Evolutionary conservation across 2,329 filamentous ascomycete genomes (phyloP).

Genomic region (Lizonia empirigonia): DNA sequence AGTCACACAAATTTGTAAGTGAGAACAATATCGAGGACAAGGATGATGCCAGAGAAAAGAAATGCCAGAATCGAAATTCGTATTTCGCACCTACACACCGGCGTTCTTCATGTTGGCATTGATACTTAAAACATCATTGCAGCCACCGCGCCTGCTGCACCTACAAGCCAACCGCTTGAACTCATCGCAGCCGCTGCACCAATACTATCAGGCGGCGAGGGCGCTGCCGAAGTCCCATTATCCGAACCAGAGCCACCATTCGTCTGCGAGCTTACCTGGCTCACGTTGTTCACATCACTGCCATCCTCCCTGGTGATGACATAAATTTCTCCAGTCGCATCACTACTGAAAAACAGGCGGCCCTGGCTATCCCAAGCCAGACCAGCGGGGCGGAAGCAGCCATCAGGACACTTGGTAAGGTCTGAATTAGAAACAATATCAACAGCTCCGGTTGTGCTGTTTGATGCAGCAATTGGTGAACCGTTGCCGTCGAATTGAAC

Average conservation of each 20-base stretch:
- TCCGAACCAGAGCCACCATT: conserved; percentile 17
- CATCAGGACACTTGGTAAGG: conserved; percentile 58
- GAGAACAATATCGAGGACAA: neutral
- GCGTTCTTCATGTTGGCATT: neutral
- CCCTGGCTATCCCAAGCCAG: conserved; percentile 58
- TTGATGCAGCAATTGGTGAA: conserved; percentile 50
- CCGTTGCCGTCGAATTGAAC: conserved; percentile 54
- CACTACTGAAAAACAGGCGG: conserved; percentile 67
- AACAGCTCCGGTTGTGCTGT: conserved; percentile 56
- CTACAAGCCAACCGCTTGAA: neutral
- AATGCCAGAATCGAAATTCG: neutral
- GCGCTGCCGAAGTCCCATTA: conserved; percentile 1
- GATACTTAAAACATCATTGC: neutral
- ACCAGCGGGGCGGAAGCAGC: conserved; percentile 68
- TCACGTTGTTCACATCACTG: conserved; percentile 34
- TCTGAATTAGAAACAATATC: conserved; percentile 64
- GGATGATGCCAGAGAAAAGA: neutral
- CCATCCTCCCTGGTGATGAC: conserved; percentile 51
- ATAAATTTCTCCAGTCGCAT: conserved; percentile 69
- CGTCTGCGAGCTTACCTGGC: conserved; percentile 14
- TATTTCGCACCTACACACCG: neutral
- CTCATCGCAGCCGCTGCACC: neutral
- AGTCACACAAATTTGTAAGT: neutral
- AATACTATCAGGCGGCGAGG: conserved; percentile 4
- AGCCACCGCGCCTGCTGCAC: neutral